Conservation (phyloP, 148 eudicot genomes). For the Polygonum maritimum region DNA sequence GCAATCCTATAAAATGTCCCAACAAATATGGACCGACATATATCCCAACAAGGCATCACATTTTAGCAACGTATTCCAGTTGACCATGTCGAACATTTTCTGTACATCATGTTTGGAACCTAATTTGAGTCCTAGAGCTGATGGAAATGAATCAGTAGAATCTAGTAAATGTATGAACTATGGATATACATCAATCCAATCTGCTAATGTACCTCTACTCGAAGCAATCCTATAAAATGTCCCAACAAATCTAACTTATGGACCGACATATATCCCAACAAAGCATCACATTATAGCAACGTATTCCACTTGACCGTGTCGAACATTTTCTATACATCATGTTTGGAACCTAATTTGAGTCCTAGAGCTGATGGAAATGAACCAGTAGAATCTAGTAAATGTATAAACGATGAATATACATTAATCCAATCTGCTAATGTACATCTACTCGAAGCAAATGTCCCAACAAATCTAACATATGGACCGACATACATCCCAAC, state of each 20-base stretch:
- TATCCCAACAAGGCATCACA: not conserved
- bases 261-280: not conserved
- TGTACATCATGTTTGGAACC: not conserved
- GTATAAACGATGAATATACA: too few species aligned
- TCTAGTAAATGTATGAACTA: not conserved
- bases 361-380: not conserved
- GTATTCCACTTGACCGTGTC: not conserved
- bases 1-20: too few species aligned
- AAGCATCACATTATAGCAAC: not conserved
- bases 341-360: not conserved
- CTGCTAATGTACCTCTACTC: too few species aligned
- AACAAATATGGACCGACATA: not conserved
- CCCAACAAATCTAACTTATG: too few species aligned
- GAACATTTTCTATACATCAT: not conserved
- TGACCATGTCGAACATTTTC: not conserved
- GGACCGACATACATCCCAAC: not conserved
- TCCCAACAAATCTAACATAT: too few species aligned
- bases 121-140: not conserved
- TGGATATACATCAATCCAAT: too few species aligned
- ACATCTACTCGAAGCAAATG: too few species aligned
- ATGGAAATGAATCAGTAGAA: not conserved
- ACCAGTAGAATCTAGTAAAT: not conserved
- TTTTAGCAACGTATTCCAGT: too few species aligned
- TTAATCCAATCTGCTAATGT: too few species aligned
- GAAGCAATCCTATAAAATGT: too few species aligned